phyloP scores from a whole-genome alignment of 257 asterid genomes.

The Catharanthus roseus region DNA sequence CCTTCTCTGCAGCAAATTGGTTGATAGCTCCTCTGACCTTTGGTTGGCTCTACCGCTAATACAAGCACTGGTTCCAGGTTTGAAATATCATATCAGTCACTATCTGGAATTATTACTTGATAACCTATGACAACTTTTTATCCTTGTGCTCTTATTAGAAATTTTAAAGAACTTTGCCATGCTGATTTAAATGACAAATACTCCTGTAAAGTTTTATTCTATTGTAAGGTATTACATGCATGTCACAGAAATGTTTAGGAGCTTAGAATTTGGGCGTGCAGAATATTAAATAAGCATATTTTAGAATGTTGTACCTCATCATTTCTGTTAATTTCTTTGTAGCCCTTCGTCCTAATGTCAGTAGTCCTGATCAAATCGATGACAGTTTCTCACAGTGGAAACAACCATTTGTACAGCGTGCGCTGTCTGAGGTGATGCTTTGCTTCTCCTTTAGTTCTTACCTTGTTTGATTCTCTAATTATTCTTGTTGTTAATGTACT shows the following conservation, averaged over 20 bases:
- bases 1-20: slow-evolving; percentile 77
- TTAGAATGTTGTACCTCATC: slow-evolving; percentile 6
- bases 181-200: neutral
- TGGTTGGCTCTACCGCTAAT: slow-evolving; percentile 85
- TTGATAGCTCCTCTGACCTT: slow-evolving; percentile 60
- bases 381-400: slow-evolving; percentile 86
- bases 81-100: slow-evolving; percentile 15
- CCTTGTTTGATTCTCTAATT: slow-evolving; percentile 7
- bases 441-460: slow-evolving; percentile 13
- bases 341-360: slow-evolving; percentile 91
- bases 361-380: slow-evolving; percentile 59
- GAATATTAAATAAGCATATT: neutral
- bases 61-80: slow-evolving; percentile 97
- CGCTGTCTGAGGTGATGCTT: slow-evolving; percentile 68
- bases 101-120: neutral
- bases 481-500: slow-evolving; percentile 22
- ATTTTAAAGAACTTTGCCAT: neutral
- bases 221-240: neutral
- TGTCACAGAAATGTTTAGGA: neutral
- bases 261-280: neutral
- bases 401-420: slow-evolving; percentile 71
- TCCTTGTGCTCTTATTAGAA: neutral
- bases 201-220: neutral
- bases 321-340: slow-evolving; percentile 29
- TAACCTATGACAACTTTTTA: neutral